Evolutionary conservation across 1,284 basidiomycete species (phyloP).

Genomic region (Tylopilus sp.): DNA sequence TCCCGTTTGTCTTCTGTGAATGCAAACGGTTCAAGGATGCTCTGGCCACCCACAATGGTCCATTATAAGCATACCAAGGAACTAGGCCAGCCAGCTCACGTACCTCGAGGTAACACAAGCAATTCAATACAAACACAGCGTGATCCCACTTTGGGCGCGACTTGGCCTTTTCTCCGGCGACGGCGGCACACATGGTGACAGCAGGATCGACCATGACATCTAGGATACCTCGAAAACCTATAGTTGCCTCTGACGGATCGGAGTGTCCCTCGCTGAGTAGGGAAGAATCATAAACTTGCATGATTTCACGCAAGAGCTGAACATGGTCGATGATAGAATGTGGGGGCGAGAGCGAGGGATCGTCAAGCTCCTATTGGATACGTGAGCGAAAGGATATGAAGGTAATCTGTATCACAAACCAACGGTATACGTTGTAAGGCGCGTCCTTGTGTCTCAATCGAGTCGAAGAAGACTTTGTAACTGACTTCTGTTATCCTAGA

Average conservation of each 20-base stretch:
- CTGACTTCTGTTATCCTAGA: conserved; percentile 83
- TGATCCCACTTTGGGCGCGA: conserved; percentile 77
- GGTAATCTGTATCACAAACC: conserved; percentile 54
- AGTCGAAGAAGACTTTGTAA: conserved; percentile 88
- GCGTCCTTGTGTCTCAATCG: conserved; percentile 85
- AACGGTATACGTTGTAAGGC: conserved; percentile 78
- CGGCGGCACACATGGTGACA: conserved; percentile 78
- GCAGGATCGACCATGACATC: conserved; percentile 88
- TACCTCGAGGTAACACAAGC: conserved; percentile 83
- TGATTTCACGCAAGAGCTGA: conserved; percentile 88
- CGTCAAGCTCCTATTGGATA: conserved; percentile 75
- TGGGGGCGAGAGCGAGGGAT: conserved; percentile 82
- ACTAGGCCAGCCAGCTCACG: background rate
- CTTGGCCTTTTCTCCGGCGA: conserved; percentile 74
- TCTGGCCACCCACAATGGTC: conserved; percentile 52
- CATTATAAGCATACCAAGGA: conserved; percentile 1
- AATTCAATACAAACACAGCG: conserved; percentile 87
- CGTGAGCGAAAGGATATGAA: background rate
- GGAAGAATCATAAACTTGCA: conserved; percentile 89
- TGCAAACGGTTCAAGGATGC: conserved; percentile 75
- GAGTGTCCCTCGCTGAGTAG: conserved; percentile 67
- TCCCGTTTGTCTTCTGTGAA: conserved; percentile 77
- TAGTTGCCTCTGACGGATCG: conserved; percentile 15
- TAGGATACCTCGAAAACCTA: conserved; percentile 70
- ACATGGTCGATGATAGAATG: conserved; percentile 83